Base-by-base conservation (phyloP, 2,329 filamentous ascomycete species). In the Gyromitra esculenta region DNA sequence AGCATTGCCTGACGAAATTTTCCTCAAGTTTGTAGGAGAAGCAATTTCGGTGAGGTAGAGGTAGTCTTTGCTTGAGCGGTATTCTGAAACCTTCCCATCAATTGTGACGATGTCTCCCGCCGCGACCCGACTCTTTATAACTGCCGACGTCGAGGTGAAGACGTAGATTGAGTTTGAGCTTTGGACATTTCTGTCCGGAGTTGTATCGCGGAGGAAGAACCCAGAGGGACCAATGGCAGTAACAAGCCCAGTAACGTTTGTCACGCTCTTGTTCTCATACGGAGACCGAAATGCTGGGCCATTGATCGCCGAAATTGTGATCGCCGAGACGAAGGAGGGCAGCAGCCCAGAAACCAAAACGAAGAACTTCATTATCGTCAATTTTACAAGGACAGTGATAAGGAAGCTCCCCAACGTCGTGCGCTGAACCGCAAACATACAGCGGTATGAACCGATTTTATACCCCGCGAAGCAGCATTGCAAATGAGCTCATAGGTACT, bases 101-200 rank as follows among this genome's bases (percentile, higher is more conserved):
- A 93, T 82, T 0, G 86, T 86, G 77, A 92, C 84, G 66, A 89
- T 83, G 79, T 92, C 89, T 64, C 91, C 91, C 8, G 91, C 87
- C 6, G 86, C 85, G 60, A 90, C 83, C 79, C 87, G 87, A 2
- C 41, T 37, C 21, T 64, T 76, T 13, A 76, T 76, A 4, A 57
- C 62, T 5, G 83, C 82, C 21, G 85, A 85, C 1, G 88, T 85
- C 5, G 84, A 83, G 78, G 88, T 86, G 81, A 87, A 92, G 52
- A 92, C 87, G 80, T 91, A 92, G 77, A 92, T 82, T 1, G 89
- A 89, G 81, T 91, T 89, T 0, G 90, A 92, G 1, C 89, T 90
- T 60, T 85, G 84, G 13, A 84, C 81, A 80, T 90, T 87, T 62
- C 85, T 82, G 81, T 91, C 88, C 0, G 88, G 86, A 43, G 83